These are phyloP conservation scores for Fomitopsis pinicola DNA, from an alignment of 1,284 basidiomycete species.

Conservation along the genomic window DNA sequence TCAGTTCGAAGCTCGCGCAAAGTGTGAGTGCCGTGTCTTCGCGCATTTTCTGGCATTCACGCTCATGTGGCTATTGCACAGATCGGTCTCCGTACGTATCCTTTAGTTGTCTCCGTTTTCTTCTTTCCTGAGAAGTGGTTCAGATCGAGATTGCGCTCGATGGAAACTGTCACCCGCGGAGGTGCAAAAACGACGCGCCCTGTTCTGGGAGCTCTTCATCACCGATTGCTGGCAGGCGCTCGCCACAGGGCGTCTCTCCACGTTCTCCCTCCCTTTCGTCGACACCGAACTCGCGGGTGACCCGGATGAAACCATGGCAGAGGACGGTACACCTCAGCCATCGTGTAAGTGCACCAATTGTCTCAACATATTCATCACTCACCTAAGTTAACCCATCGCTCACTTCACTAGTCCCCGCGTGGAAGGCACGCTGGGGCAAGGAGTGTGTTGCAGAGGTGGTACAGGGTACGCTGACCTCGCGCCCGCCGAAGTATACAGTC, in stretches of 20 bases:
- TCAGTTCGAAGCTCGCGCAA: slow-evolving; percentile 32
- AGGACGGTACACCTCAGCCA: slow-evolving; percentile 23
- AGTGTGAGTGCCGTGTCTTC: slow-evolving; percentile 22
- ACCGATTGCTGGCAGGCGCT: slow-evolving; percentile 30
- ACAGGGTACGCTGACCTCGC: slow-evolving; percentile 58
- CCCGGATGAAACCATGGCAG: slow-evolving; percentile 22
- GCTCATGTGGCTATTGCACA: slow-evolving; percentile 4
- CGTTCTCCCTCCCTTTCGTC: slow-evolving; percentile 26
- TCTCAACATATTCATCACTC: background rate
- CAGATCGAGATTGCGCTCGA: slow-evolving; percentile 39
- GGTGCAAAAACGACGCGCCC: slow-evolving; percentile 37
- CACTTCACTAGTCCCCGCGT: slow-evolving; percentile 49
- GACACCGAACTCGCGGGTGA: slow-evolving; percentile 27
- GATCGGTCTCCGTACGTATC: slow-evolving; percentile 28
- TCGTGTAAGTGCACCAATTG: slow-evolving; percentile 20
- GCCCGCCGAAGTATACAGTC: slow-evolving; percentile 46
- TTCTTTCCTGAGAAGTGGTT: background rate
- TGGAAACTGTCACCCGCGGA: slow-evolving; percentile 36
- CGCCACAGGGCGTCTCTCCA: slow-evolving; percentile 25
- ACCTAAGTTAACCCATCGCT: background rate
- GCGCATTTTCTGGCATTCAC: background rate
- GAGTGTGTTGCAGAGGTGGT: slow-evolving; percentile 65
- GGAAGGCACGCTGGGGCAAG: slow-evolving; percentile 70
- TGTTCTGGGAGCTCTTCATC: slow-evolving; percentile 46
- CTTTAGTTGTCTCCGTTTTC: background rate